Evolutionary conservation across 164 flowering plant species (phyloP), one percentile per base, ranked within the genome.

Genomic region (Magnolia changhungtana): DNA sequence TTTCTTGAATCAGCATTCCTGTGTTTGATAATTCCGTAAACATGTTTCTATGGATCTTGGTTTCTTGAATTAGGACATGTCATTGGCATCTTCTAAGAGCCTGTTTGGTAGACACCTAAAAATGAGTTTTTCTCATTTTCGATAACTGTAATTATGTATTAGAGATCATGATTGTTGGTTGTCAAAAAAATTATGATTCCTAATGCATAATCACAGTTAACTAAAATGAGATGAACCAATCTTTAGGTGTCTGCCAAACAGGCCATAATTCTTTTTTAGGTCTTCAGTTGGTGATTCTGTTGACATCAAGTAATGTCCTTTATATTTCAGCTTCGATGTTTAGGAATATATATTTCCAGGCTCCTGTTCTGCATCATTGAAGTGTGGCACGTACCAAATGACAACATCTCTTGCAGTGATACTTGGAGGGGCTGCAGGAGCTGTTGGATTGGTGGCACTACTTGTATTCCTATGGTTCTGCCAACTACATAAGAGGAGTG

Each of bases 401-500:
- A 90, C 97, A 88, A 85, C 81, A 88, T 75, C 88, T 88, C 94
- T 90, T 92, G 97, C 96, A 86, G 94, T 92, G 82, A 80, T 91
- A 79, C 50, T 91, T 72, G 98, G 96, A 87, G 93, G 96, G 84
- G 97, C 92, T 92, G 97, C 91, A 88, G 98, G 98, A 89, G 92
- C 89, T 83, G 83, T 90, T 88, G 94, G 89, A 81, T 87, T 92
- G 85, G 89, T 88, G 78, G 92, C 84, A 80, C 74, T 94, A 63
- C 59, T 87, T 64, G 70, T 86, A 51, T 78, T 90, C 27, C 18
- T 91, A 68, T 89, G 92, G 89, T 89, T 85, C 81, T 92, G 87
- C 83, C 64, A 88, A 18, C 87, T 63, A 76, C 93, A 72, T 58
- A 80, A 77, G 31, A 79, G 85, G 76, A 86, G 83, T 72, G 76